Evolutionary conservation across 2,329 filamentous ascomycete species (phyloP).

Genomic region (Alternaria triticina): DNA sequence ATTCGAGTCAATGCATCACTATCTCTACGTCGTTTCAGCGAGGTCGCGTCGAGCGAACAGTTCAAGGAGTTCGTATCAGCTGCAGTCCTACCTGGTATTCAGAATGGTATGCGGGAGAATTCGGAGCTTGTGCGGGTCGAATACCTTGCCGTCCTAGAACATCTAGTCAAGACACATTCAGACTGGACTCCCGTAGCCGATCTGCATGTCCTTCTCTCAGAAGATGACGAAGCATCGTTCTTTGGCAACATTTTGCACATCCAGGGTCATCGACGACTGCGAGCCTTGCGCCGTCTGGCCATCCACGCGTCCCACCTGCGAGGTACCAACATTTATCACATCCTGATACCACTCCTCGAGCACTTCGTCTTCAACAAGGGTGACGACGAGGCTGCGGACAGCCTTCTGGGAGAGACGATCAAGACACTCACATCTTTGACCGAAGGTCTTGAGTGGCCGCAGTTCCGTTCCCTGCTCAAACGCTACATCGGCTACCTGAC

Average conservation of each 20-base stretch:
- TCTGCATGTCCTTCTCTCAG: conserved; percentile 72
- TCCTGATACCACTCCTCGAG: conserved; percentile 90
- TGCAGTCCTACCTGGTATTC: conserved; percentile 76
- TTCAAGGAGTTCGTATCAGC: conserved; percentile 67
- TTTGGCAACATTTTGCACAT: conserved; percentile 93
- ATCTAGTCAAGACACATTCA: conserved; percentile 74
- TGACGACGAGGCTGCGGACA: conserved; percentile 78
- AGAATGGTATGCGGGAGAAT: conserved; percentile 74
- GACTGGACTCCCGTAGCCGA: conserved; percentile 75
- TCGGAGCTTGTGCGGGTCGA: conserved; percentile 88
- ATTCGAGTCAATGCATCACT: conserved; percentile 85
- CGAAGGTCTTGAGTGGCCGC: conserved; percentile 83
- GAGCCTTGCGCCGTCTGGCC: conserved; percentile 80
- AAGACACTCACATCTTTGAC: conserved; percentile 77
- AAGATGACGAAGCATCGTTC: conserved; percentile 82
- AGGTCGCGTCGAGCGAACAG: conserved; percentile 56
- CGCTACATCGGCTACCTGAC: conserved; percentile 83
- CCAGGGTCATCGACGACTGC: conserved; percentile 82
- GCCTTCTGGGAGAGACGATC: conserved; percentile 85
- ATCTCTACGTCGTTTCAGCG: conserved; percentile 77
- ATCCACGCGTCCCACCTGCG: conserved; percentile 72
- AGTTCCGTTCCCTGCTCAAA: conserved; percentile 83
- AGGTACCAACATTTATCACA: conserved; percentile 80
- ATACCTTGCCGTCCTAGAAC: conserved; percentile 78
- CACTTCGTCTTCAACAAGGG: conserved; percentile 89